phyloP scores from a whole-genome alignment of 2,329 filamentous ascomycete genomes.

The Scytalidium lignicola region DNA sequence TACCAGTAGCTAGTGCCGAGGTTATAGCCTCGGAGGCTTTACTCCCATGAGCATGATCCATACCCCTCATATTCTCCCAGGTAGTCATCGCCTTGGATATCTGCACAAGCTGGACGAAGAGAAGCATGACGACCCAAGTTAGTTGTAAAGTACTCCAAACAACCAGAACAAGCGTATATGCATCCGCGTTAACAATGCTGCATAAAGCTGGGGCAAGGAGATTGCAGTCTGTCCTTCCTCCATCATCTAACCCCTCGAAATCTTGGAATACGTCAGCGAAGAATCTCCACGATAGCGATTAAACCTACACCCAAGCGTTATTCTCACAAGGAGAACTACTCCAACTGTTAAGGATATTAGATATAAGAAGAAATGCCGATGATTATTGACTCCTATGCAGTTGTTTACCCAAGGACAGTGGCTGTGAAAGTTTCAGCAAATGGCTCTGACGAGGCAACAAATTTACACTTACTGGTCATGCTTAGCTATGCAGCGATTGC shows the following conservation, averaged over 20 bases:
- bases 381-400: slow-evolving; percentile 92
- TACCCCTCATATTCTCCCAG: slow-evolving; percentile 90
- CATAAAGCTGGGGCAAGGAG: slow-evolving; percentile 73
- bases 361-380: slow-evolving; percentile 92
- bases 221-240: slow-evolving; percentile 58
- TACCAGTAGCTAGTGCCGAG: slow-evolving; percentile 70
- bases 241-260: slow-evolving; percentile 52
- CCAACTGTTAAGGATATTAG: slow-evolving; percentile 72
- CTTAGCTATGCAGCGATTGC: slow-evolving; percentile 87
- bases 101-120: slow-evolving; percentile 90
- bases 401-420: slow-evolving; percentile 99
- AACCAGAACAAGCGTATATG: slow-evolving; percentile 75
- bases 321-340: slow-evolving; percentile 64
- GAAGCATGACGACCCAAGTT: slow-evolving; percentile 94
- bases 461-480: slow-evolving; percentile 77
- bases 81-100: slow-evolving; percentile 91
- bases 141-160: slow-evolving; percentile 81
- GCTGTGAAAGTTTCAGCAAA: slow-evolving; percentile 39
- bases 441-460: background rate
- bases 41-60: slow-evolving; percentile 53
- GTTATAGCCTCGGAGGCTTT: slow-evolving; percentile 55
- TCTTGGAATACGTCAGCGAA: slow-evolving; percentile 44
- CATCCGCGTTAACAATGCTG: slow-evolving; percentile 70
- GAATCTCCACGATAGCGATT: background rate
- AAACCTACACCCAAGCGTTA: slow-evolving; percentile 66